Conservation (phyloP, 2,329 filamentous ascomycete genomes). For the Talaromyces sp. region DNA sequence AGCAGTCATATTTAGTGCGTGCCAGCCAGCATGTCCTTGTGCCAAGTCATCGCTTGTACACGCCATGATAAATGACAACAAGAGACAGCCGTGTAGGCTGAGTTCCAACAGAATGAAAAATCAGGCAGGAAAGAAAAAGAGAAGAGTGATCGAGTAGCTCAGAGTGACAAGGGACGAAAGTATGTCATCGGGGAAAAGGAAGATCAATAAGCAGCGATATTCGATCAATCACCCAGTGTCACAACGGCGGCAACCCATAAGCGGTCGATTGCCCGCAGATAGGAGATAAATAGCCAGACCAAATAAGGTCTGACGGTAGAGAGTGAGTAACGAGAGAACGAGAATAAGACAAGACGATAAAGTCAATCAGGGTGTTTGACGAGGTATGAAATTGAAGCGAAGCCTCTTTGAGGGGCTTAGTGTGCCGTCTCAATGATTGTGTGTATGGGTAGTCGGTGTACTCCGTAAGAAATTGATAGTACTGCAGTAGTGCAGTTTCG, state of each 20-base stretch:
- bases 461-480: constrained; percentile 2
- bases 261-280: not conserved
- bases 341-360: not conserved
- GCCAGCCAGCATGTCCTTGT: constrained; percentile 4
- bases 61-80: constrained; percentile 1
- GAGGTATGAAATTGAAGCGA: not conserved
- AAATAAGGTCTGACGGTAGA: not conserved
- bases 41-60: constrained; percentile 5
- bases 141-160: not conserved
- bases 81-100: not conserved
- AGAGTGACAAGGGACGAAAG: not conserved
- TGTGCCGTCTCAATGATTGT: constrained; percentile 1
- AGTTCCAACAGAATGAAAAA: not conserved
- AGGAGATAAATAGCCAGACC: not conserved
- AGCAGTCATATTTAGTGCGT: not conserved
- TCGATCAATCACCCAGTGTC: not conserved
- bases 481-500: constrained; percentile 13
- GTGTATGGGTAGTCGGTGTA: constrained; percentile 1
- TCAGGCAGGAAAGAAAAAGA: not conserved
- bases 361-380: not conserved
- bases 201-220: not conserved
- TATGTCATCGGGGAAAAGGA: not conserved
- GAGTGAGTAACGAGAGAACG: not conserved
- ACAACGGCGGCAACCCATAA: not conserved
- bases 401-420: not conserved